Percentiles rank a stretch among this genome's conserved stretches.
Conservation (phyloP, 768 basidiomycete genomes). For the Lanmaoa rubissima region DNA sequence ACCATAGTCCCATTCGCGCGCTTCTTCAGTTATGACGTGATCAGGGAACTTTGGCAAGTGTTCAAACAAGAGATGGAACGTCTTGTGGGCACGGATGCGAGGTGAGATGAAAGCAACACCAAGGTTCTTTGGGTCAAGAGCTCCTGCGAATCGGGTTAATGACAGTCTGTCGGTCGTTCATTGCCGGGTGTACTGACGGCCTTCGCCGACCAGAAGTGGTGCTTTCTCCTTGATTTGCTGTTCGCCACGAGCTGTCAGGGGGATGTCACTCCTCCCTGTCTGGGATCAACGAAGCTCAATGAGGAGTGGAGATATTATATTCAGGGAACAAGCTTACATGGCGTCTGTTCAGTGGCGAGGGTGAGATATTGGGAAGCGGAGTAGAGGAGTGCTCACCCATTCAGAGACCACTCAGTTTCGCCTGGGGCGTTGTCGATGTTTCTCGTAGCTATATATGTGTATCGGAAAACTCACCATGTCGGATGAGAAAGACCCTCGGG, state of each 20-base stretch:
- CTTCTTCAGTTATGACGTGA: constrained; percentile 62
- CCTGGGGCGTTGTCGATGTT: constrained; percentile 42
- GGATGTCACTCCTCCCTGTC: constrained; percentile 89
- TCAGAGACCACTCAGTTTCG: constrained; percentile 93
- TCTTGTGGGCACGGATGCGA: constrained; percentile 80
- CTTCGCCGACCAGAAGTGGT: constrained; percentile 65
- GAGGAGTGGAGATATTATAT: background rate
- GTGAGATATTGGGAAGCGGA: background rate
- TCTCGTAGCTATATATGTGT: background rate
- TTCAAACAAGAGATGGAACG: constrained; percentile 78
- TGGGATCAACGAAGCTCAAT: constrained; percentile 30
- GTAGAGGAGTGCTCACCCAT: constrained; percentile 51
- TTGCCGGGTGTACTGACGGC: constrained; percentile 50
- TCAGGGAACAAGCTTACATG: constrained; percentile 45
- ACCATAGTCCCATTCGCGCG: constrained; percentile 89
- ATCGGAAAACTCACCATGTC: constrained; percentile 56
- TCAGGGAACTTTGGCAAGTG: constrained; percentile 45
- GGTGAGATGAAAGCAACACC: constrained; percentile 80
- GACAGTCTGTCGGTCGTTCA: background rate
- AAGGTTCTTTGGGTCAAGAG: constrained; percentile 78
- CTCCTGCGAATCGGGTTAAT: constrained; percentile 39
- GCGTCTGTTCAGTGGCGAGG: constrained; percentile 40
- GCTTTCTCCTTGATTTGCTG: constrained; percentile 66
- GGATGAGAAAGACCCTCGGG: constrained; percentile 76
- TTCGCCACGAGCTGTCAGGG: constrained; percentile 76